Base-by-base conservation (phyloP, 2,329 filamentous ascomycete species). In the Gliomastix tumulicola region DNA sequence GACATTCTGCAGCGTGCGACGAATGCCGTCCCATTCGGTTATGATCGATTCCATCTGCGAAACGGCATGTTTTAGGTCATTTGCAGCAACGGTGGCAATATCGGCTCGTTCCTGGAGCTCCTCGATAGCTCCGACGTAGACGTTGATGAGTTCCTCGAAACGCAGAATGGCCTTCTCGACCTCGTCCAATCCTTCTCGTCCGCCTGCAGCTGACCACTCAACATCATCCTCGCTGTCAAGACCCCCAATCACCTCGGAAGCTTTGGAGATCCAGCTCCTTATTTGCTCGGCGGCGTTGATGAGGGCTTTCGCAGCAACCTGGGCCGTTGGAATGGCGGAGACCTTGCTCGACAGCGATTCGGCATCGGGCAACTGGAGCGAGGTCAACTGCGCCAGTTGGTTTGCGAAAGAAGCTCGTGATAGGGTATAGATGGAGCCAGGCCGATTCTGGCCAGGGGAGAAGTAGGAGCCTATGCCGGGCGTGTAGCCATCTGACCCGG, bases 171-270 rank as follows among this genome's bases (percentile, higher is more conserved):
- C 79, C 45, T 67, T 75, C 50, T 84, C 79, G 18, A 84, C 80
- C 47, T 84, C 80, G 35, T 80, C 81, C 23, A 90, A 68, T 3
- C 86, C 86, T 58, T 90, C 85, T 42, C 84, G 72, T 3, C 92
- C 92, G 36, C 88, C 92, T 7, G 78, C 78, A 3, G 89, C 90
- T 3, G 92, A 89, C 92, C 92, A 98, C 59, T 97, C 90, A 13
- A 97, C 88, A 54, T 98, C 92, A 57, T 97, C 92, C 44, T 97
- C 90, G 36, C 89, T 88, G 56, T 97, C 88, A 30, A 98, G 68
- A 6, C 89, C 89, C 37, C 77, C 76, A 36, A 98, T 79, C 21
- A 97, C 89, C 50, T 94, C 88, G 0, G 83, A 83, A 1, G 90
- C 90, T 58, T 96, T 96, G 44, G 76, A 76, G 53, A 96, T 95